phyloP scores from a whole-genome alignment of 2,329 filamentous ascomycete species.

The Fusarium tanahbumbuense region DNA sequence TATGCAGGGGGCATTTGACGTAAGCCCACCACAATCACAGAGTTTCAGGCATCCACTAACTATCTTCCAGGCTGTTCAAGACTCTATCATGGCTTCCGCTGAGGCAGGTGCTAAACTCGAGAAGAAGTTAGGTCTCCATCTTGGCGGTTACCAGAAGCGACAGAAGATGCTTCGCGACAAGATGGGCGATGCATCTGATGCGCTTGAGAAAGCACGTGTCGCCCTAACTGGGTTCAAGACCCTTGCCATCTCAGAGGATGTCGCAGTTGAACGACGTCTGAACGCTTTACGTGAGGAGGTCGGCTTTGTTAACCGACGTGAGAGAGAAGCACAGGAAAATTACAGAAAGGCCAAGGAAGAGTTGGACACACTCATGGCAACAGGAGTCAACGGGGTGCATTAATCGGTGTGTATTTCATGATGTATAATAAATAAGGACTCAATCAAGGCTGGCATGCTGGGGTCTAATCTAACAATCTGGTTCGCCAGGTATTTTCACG shows the following conservation, averaged over 20 bases:
- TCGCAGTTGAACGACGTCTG: slow-evolving; percentile 77
- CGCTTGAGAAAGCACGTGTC: slow-evolving; percentile 77
- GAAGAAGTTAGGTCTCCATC: slow-evolving; percentile 88
- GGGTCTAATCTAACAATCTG: slow-evolving; percentile 37
- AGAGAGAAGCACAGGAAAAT: slow-evolving; percentile 89
- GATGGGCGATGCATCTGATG: slow-evolving; percentile 78
- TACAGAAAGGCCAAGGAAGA: slow-evolving; percentile 84
- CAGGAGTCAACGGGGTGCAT: slow-evolving; percentile 54
- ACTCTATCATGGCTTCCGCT: slow-evolving; percentile 77
- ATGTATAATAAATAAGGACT: slow-evolving; percentile 43
- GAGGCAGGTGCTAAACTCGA: slow-evolving; percentile 88
- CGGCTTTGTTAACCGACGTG: slow-evolving; percentile 79
- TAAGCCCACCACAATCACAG: slow-evolving; percentile 55
- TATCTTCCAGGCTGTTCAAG: slow-evolving; percentile 71
- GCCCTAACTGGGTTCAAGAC: slow-evolving; percentile 81
- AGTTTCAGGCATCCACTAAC: slow-evolving; percentile 27
- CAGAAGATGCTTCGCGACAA: slow-evolving; percentile 84
- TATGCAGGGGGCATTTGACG: slow-evolving; percentile 79
- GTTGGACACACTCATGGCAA: slow-evolving; percentile 68
- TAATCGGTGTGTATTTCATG: slow-evolving; percentile 42
- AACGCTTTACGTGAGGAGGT: slow-evolving; percentile 86
- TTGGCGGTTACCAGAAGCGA: slow-evolving; percentile 91
- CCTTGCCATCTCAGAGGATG: slow-evolving; percentile 82
- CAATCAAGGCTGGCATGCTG: slow-evolving; percentile 29
- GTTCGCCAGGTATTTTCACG: slow-evolving; percentile 19